Conservation (phyloP, 2,329 filamentous ascomycete genomes). For the Nemania sp. region DNA sequence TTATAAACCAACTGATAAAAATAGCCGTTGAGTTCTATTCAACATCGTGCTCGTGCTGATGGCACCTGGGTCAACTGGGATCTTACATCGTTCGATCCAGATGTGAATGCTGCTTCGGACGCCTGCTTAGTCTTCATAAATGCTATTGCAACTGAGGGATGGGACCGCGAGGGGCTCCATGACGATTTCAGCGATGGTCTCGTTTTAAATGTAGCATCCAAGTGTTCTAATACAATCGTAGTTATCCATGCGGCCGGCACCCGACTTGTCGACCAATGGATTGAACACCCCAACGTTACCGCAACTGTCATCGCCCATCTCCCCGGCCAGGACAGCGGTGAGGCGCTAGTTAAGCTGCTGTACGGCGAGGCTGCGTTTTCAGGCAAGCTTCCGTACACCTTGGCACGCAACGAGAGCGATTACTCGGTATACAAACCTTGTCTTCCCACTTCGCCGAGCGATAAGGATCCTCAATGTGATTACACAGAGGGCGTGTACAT, state of each 20-base stretch:
- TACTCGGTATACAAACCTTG: conserved; percentile 65
- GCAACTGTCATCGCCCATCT: conserved; percentile 72
- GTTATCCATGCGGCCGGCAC: conserved; percentile 73
- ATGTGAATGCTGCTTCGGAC: conserved; percentile 63
- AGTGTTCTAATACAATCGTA: conserved; percentile 73
- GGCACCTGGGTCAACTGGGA: conserved; percentile 71
- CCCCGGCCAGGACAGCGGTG: conserved; percentile 74
- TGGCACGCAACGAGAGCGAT: conserved; percentile 66
- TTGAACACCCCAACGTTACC: conserved; percentile 73
- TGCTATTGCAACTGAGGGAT: conserved; percentile 82
- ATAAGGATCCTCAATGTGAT: conserved; percentile 70
- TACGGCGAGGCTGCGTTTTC: conserved; percentile 67
- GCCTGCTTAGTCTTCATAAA: conserved; percentile 76
- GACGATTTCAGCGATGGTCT: conserved; percentile 75
- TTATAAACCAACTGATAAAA: conserved; percentile 24
- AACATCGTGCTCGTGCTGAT: conserved; percentile 64
- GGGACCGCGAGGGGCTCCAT: conserved; percentile 72
- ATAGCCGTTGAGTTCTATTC: conserved; percentile 68
- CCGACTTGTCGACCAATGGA: conserved; percentile 72
- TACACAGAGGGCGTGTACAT: conserved; percentile 67
- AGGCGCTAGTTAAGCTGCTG: conserved; percentile 65
- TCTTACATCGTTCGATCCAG: conserved; percentile 58
- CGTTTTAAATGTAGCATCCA: conserved; percentile 68
- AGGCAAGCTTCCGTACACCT: conserved; percentile 72
- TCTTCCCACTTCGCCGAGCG: conserved; percentile 50